Evolutionary conservation across 2,329 filamentous ascomycete species (phyloP).

Genomic region (Lasiodiplodia citricola): DNA sequence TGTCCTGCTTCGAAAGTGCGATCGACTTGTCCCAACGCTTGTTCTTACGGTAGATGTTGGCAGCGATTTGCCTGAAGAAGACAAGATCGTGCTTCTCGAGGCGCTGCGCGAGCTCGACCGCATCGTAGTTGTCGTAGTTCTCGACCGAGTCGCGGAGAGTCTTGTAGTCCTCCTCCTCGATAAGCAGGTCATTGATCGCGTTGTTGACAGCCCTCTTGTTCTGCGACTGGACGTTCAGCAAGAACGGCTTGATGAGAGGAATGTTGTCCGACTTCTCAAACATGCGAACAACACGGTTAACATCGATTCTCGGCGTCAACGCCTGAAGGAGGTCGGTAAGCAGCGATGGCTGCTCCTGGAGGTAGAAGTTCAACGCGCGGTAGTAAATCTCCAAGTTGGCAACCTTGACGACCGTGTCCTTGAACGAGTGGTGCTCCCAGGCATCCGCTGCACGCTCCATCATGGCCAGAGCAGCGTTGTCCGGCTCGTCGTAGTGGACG

Average conservation of each 20-base stretch:
- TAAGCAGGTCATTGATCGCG: slow-evolving; percentile 95
- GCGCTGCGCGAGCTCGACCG: slow-evolving; percentile 86
- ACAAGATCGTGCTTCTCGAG: slow-evolving; percentile 97
- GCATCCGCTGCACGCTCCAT: slow-evolving; percentile 97
- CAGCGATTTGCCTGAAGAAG: slow-evolving; percentile 98
- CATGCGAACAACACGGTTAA: slow-evolving; percentile 98
- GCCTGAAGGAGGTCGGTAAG: slow-evolving; percentile 94
- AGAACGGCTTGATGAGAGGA: slow-evolving; percentile 97
- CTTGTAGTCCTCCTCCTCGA: slow-evolving; percentile 99
- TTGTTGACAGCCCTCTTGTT: slow-evolving; percentile 99
- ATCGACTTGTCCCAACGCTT: slow-evolving; percentile 99
- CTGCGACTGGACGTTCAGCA: slow-evolving; percentile 92
- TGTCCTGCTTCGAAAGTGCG: slow-evolving; percentile 96
- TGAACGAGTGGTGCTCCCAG: slow-evolving; percentile 99
- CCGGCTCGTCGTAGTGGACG: slow-evolving; percentile 97
- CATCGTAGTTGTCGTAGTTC: slow-evolving; percentile 99
- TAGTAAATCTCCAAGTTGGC: slow-evolving; percentile 99
- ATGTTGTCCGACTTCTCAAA: slow-evolving; percentile 99
- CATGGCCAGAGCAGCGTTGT: slow-evolving; percentile 95
- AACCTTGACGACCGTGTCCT: slow-evolving; percentile 97
- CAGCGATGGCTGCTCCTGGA: slow-evolving; percentile 94
- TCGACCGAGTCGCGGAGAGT: slow-evolving; percentile 95
- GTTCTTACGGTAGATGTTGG: slow-evolving; percentile 99
- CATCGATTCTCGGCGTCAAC: slow-evolving; percentile 91
- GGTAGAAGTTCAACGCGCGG: slow-evolving; percentile 93